phyloP scores from a whole-genome alignment of 192 early-diverging fungal species.

The Rhizophagus sp. region DNA sequence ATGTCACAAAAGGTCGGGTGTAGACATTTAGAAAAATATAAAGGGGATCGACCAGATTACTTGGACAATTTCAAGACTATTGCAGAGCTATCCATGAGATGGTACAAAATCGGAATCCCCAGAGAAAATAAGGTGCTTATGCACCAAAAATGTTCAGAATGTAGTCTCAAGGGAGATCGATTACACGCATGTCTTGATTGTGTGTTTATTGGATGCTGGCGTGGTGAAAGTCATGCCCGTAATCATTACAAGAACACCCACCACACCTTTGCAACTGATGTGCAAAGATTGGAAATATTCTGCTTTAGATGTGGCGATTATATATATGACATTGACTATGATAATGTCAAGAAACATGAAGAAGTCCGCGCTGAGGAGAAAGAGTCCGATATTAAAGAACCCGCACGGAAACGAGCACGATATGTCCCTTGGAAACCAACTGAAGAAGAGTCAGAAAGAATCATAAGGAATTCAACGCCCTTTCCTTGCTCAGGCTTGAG shows the following conservation, averaged over 20 bases:
- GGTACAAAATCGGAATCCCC: slow-evolving; percentile 3
- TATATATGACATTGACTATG: slow-evolving; percentile 28
- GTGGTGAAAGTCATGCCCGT: slow-evolving; percentile 51
- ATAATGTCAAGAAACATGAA: background rate
- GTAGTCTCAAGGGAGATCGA: slow-evolving; percentile 22
- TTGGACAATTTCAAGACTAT: background rate
- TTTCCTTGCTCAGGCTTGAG: slow-evolving; percentile 64
- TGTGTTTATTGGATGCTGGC: slow-evolving; percentile 78
- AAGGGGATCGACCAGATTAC: background rate
- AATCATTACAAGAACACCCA: background rate
- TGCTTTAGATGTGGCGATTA: slow-evolving; percentile 31
- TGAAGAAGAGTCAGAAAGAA: slow-evolving; percentile 39
- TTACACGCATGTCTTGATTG: slow-evolving; percentile 88
- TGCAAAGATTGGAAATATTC: slow-evolving; percentile 26
- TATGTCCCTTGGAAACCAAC: slow-evolving; percentile 62
- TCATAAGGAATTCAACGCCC: slow-evolving; percentile 39
- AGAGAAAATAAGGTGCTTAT: no score
- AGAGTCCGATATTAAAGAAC: slow-evolving; percentile 47
- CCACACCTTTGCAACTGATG: slow-evolving; percentile 16
- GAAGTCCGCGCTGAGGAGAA: slow-evolving; percentile 27
- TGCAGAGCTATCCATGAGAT: slow-evolving; percentile 18
- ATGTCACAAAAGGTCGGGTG: background rate
- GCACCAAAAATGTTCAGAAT: slow-evolving; percentile 9
- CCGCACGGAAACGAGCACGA: slow-evolving; percentile 46
- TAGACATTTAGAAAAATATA: background rate